Evolutionary conservation across 192 early-diverging fungal genomes (phyloP).

Genomic region (Coemansia sp.): DNA sequence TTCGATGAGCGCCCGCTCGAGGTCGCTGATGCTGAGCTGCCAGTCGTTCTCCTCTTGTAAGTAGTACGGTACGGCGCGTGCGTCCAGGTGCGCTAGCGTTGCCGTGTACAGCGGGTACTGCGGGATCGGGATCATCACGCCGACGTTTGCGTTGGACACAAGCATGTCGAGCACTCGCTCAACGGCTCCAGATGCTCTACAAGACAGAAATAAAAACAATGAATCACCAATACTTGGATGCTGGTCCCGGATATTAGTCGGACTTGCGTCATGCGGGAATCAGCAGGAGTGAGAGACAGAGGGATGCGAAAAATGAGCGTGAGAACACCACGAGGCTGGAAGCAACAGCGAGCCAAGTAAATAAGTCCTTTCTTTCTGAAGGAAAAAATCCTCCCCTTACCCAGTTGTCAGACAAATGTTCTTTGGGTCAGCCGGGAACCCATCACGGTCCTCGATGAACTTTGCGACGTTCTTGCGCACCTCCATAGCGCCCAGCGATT

Average conservation of each 20-base stretch:
- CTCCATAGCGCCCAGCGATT: constrained; percentile 87
- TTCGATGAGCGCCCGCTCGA: constrained; percentile 64
- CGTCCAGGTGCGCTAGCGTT: constrained; percentile 81
- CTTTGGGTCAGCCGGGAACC: constrained; percentile 80
- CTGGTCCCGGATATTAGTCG: too few relatives aligned
- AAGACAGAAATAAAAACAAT: constrained; percentile 9
- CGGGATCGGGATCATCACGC: constrained; percentile 99
- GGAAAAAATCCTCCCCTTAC: too few relatives aligned
- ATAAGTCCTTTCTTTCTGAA: too few relatives aligned
- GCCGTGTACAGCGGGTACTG: constrained; percentile 99
- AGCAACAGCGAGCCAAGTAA: too few relatives aligned
- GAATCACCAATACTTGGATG: too few relatives aligned
- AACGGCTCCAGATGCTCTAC: constrained; percentile 83
- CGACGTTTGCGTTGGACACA: constrained; percentile 74
- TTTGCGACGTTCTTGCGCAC: constrained; percentile 87
- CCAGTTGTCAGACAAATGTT: constrained; percentile 93
- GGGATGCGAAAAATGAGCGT: too few relatives aligned
- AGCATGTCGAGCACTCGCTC: constrained; percentile 89
- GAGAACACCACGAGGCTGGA: too few relatives aligned
- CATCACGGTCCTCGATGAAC: constrained; percentile 93
- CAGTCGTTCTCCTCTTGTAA: constrained; percentile 86
- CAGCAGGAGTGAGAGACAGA: too few relatives aligned
- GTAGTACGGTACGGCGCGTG: constrained; percentile 90
- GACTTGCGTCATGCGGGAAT: too few relatives aligned
- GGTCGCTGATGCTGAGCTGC: constrained; percentile 72